Evolutionary conservation across 2,329 filamentous ascomycete species (phyloP), one percentile per base, ranked within the genome.

Genomic region (Phaeosphaeriaceae sp.): DNA sequence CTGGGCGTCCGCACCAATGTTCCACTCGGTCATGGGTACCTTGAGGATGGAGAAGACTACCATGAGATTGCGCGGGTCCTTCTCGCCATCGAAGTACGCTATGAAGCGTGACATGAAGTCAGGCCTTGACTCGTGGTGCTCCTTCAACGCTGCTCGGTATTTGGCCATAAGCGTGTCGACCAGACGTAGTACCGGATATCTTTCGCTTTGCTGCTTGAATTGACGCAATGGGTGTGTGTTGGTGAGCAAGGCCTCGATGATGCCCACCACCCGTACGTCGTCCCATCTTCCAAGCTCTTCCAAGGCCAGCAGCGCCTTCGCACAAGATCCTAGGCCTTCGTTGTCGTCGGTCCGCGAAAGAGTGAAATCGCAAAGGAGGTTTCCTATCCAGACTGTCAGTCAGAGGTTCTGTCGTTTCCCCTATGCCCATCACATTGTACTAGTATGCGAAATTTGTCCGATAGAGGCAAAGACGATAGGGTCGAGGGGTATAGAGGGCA

Each of bases 21-120:
- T 84, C 87, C 88, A 90, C 72, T 90, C 88, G 7, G 88, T 81
- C 83, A 90, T 88, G 1, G 89, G 81, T 15, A 89, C 88, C 67
- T 84, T 86, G 25, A 90, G 72, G 57, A 90, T 84, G 0, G 88
- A 90, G 67, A 90, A 90, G 1, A 89, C 85, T 49, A 90, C 81
- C 88, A 90, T 90, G 25, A 90, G 76, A 68, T 90, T 90, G 25
- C 88, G 81, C 0, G 88, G 88, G 63, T 90, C 88, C 67, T 90
- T 89, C 72, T 90, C 88, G 56, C 88, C 88, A 17, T 86, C 85
- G 68, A 90, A 88, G 60, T 89, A 84, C 55, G 88, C 82, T 51
- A 88, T 85, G 62, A 89, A 86, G 3, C 83, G 85, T 2, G 85
- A 78, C 53, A 90, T 76, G 62, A 88, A 89, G 57, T 85, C 82